Base-by-base conservation (phyloP, 305 asterid genomes). In the Nicotiana rustica region DNA sequence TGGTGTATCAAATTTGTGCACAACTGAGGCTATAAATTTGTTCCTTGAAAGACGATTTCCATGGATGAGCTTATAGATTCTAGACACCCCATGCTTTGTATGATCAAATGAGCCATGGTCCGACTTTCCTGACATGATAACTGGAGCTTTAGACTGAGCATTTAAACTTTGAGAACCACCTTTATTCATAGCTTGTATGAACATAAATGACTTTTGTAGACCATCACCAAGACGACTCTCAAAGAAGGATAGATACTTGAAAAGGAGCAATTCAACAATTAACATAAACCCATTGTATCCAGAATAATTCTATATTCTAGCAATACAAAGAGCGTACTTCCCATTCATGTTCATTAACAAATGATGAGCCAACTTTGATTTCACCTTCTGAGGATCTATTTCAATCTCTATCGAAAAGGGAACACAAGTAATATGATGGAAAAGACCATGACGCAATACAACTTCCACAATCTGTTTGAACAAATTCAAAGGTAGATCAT, bases 141-240 rank as follows among this genome's bases (percentile, higher is more conserved):
- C 29, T 25, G 29, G 29, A 25, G 29, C 29, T 25, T 25, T 25
- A 25, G 29, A 25, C 75, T 87, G 91, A 83, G 87, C 80, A 85
- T 92, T 90, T 49, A 73, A 84, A 83, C 79, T 80, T 57, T 85
- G 92, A 83, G 89, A 59, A 82, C 89, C 82, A 64, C 70, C 89
- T 83, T 87, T 92, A 83, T 85, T 92, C 94, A 95, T 89, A 90
- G 89, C 79, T 86, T 86, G 99, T 84, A 93, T 93, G 92, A 97
- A 97, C 79, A 86, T 82, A 88, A 95, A 97, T 44, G 99, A 97
- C 91, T 92, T 85, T 84, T 94, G 99, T 85, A 97, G 97, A 71
- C 99, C 99, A 89, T 97, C 99, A 56, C 99, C 99, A 36, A 97
- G 92, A 86, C 99, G 99, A 85, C 97, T 97, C 86, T 97, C 99